Base-by-base conservation (phyloP, 306 rosid genomes). In the Vigna trinervia region DNA sequence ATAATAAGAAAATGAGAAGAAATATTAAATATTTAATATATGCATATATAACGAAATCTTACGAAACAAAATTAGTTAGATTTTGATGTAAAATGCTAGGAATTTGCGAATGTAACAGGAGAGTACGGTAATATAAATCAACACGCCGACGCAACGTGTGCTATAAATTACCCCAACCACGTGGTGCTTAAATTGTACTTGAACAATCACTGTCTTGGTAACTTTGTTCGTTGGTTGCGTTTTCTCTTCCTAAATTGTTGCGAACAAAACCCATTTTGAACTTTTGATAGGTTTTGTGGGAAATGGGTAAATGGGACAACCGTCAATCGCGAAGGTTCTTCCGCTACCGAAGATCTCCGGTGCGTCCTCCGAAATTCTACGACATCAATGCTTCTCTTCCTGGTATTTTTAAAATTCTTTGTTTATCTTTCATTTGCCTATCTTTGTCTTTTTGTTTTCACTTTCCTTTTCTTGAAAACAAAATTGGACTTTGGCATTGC, bases 251-350 rank as follows among this genome's bases (percentile, higher is more conserved):
- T 58, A n/a, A 12, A 28, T 23, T 13, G 1, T 6, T 60, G 20
- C 23, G 3, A 62, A 12, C 23, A 2, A 62, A 62, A 62, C 46
- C 46, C 46, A 62, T n/a, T 60, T 32, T 28, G 5, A 59, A 23
- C 36, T 23, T 56, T 28, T 5, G 3, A 26, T 41, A 41, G 46
- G 12, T 41, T 8, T 41, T 41, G 12, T 8, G 3, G 10, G 14
- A 61, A 67, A 93, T 93, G 98, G 97, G 98, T 5, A 93, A 84
- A 52, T 91, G 98, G 98, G 78, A 76, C 26, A 50, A 88, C 71
- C 92, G 92, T 39, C 77, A 72, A 5, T 45, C 78, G 4, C 90
- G 95, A 30, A 82, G 95, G 63, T 30, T 66, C 79, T 84, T 66
- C 74, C 91, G 87, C 66, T 84, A 69, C 52, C 85, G 63, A 72